These are phyloP conservation scores for Pseudocercospora cruenta DNA, from an alignment of 2,329 filamentous ascomycete genomes.

Conservation along the genomic window DNA sequence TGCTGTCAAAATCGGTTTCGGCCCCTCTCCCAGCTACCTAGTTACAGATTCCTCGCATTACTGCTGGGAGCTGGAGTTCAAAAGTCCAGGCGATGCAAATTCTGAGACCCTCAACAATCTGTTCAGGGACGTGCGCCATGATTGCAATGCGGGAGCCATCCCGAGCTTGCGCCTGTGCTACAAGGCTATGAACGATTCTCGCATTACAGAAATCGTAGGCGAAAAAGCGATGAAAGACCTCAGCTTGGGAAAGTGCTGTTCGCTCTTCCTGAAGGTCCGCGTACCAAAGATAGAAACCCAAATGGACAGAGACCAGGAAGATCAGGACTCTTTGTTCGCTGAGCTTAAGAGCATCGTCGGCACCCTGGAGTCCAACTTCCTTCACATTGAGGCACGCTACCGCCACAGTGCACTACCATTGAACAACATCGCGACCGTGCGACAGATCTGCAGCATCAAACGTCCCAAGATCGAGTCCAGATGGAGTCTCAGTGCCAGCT, in stretches of 20 bases:
- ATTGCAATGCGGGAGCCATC: slow-evolving; percentile 28
- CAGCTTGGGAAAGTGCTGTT: slow-evolving; percentile 29
- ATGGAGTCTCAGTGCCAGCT: slow-evolving; percentile 36
- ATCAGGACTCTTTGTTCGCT: slow-evolving; percentile 35
- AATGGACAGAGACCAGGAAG: slow-evolving; percentile 10
- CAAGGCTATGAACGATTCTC: slow-evolving; percentile 33
- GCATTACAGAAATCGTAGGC: slow-evolving; percentile 35
- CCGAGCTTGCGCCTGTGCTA: slow-evolving; percentile 37
- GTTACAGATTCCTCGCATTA: neutral
- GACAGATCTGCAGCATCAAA: slow-evolving; percentile 35
- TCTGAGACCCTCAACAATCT: slow-evolving; percentile 19
- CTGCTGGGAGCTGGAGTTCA: slow-evolving; percentile 20
- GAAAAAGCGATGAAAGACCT: slow-evolving; percentile 35
- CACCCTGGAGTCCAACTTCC: slow-evolving; percentile 35
- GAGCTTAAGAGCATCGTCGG: slow-evolving; percentile 41
- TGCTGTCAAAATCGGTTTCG: slow-evolving; percentile 23
- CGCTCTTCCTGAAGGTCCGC: slow-evolving; percentile 35
- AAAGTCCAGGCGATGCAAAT: slow-evolving; percentile 11
- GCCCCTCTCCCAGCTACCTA: neutral
- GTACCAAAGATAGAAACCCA: slow-evolving; percentile 28
- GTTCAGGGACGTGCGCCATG: slow-evolving; percentile 20
- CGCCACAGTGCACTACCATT: slow-evolving; percentile 39
- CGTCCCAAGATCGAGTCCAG: slow-evolving; percentile 38
- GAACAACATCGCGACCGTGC: slow-evolving; percentile 37
- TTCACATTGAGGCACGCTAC: slow-evolving; percentile 41